Evolutionary conservation across 805 yeast genomes (phyloP).

Genomic region (Pichia kluyveri): DNA sequence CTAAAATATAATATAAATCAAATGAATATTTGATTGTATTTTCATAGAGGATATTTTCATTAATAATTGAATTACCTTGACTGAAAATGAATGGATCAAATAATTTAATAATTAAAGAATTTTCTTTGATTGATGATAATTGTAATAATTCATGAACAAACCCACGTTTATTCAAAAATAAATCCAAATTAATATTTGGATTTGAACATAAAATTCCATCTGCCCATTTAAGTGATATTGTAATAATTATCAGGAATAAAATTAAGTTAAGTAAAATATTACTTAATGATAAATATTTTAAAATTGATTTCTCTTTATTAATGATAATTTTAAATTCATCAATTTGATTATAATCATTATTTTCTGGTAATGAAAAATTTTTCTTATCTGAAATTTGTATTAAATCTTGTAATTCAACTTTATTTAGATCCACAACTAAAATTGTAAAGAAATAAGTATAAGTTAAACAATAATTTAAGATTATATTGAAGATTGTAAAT

Average conservation of each 20-base stretch:
- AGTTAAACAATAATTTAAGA: constrained; percentile 53
- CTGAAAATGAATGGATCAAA: background rate
- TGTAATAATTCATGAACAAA: constrained; percentile 21
- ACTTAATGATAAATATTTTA: background rate
- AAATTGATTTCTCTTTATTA: background rate
- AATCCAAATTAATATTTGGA: constrained; percentile 6
- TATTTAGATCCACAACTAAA: constrained; percentile 55
- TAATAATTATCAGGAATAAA: background rate
- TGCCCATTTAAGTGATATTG: background rate
- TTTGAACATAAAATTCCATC: background rate
- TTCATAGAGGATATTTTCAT: background rate
- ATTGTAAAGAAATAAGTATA: constrained; percentile 58
- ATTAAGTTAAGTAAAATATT: background rate
- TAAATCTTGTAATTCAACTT: constrained; percentile 53
- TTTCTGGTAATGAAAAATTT: background rate
- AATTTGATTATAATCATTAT: background rate
- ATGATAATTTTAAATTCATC: background rate
- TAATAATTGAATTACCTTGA: constrained; percentile 1
- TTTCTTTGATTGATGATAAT: background rate
- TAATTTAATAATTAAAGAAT: background rate
- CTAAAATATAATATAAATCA: constrained; percentile 45
- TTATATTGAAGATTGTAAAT: constrained; percentile 38
- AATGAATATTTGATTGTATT: constrained; percentile 29
- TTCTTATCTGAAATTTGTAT: constrained; percentile 12
- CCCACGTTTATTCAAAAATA: constrained; percentile 23